These are phyloP conservation scores for Podospora fimiseda DNA, from an alignment of 495 filamentous ascomycete species.

Conservation along the genomic window DNA sequence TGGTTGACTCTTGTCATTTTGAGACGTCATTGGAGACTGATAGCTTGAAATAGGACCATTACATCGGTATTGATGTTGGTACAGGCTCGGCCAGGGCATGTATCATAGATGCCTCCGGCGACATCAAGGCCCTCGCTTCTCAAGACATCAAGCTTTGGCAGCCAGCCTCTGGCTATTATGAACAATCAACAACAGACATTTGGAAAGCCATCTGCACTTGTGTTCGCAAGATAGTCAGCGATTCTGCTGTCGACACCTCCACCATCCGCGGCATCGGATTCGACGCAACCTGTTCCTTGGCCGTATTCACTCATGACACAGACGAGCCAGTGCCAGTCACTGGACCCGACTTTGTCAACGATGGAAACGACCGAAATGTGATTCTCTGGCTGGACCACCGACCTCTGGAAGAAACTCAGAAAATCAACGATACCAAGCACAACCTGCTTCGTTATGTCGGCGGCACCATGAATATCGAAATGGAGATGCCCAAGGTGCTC, in stretches of 20 bases:
- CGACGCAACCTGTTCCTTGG: constrained; percentile 92
- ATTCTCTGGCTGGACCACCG: constrained; percentile 92
- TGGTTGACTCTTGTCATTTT: no score
- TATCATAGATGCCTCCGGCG: constrained; percentile 82
- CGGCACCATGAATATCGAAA: constrained; percentile 95
- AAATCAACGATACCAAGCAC: constrained; percentile 88
- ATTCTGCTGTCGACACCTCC: constrained; percentile 66
- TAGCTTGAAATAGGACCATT: constrained; percentile 41
- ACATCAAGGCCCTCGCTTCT: constrained; percentile 85
- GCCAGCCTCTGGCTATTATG: constrained; percentile 65
- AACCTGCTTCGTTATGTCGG: constrained; percentile 93
- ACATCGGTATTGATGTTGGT: constrained; percentile 92
- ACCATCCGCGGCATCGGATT: constrained; percentile 86
- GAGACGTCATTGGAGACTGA: no score
- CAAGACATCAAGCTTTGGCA: constrained; percentile 94
- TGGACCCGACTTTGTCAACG: constrained; percentile 72
- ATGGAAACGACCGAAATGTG: constrained; percentile 76
- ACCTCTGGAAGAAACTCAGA: constrained; percentile 77
- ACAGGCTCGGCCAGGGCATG: constrained; percentile 93
- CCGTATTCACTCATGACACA: constrained; percentile 81
- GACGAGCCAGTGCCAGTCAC: constrained; percentile 87
- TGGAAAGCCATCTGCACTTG: constrained; percentile 85
- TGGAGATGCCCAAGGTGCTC: constrained; percentile 96
- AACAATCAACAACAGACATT: constrained; percentile 97
- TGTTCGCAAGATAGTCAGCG: constrained; percentile 67